Percentiles rank a stretch among this genome's conserved stretches.
Conservation (phyloP, 2,329 filamentous ascomycete species). For the Hortaea werneckii region DNA sequence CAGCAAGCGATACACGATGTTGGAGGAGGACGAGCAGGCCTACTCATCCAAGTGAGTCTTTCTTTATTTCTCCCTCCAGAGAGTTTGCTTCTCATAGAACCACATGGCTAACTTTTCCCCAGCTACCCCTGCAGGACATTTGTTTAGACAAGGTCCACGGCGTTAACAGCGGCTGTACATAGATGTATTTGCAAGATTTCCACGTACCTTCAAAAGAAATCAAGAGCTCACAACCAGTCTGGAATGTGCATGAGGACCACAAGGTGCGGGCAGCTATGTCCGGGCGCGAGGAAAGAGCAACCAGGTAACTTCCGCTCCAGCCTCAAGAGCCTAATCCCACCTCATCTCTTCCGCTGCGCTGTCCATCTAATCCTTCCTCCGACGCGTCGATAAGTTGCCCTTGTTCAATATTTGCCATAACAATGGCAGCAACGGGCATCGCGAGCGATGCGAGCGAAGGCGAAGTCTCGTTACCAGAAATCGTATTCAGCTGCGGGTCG, state of each 20-base stretch:
- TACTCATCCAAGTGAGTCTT: not conserved
- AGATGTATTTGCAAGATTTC: not conserved
- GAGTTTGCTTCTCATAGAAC: no score
- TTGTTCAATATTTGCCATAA: no score
- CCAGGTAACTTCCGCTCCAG: conserved; percentile 2
- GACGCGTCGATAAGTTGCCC: no score
- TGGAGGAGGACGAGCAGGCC: conserved; percentile 61
- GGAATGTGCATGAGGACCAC: no score
- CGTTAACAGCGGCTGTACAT: conserved; percentile 8
- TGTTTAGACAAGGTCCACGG: conserved; percentile 1
- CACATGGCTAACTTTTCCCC: conserved; percentile 2
- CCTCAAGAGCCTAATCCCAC: not conserved
- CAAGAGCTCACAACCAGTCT: no score
- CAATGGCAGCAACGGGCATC: not conserved
- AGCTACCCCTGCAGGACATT: conserved; percentile 40
- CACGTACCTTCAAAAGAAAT: not conserved
- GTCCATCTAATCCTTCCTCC: no score
- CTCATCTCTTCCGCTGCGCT: not conserved
- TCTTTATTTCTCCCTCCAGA: no score
- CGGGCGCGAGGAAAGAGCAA: conserved; percentile 1
- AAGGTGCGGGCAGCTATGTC: not conserved
- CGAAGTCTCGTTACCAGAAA: conserved; percentile 26
- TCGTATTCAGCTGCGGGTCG: conserved; percentile 40
- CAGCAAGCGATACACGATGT: conserved; percentile 61
- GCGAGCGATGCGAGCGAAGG: conserved; percentile 15